phyloP scores from a whole-genome alignment of 441 rosid species.

The Macaranga tanarius region DNA sequence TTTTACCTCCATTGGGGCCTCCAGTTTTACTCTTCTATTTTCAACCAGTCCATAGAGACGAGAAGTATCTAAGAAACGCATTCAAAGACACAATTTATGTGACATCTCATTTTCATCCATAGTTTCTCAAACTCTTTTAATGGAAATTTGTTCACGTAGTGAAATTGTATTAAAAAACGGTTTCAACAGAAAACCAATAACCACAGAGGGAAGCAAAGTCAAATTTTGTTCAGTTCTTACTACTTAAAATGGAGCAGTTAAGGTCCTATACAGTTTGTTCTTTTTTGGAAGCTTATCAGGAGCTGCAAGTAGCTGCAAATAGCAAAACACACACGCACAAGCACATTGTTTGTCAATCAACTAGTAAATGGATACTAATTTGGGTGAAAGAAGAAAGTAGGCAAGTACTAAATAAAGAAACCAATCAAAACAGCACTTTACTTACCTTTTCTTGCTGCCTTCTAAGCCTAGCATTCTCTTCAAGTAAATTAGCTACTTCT shows the following conservation, averaged over 20 bases:
- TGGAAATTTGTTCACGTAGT: neutral
- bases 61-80: neutral
- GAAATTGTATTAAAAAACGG: neutral
- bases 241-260: conserved; percentile 48
- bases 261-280: conserved; percentile 36
- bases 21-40: neutral
- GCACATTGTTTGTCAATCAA: neutral
- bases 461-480: conserved; percentile 63
- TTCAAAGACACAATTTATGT: too few relatives aligned
- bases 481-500: conserved; percentile 45
- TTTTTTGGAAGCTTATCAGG: conserved; percentile 35
- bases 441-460: conserved; percentile 55
- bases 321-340: neutral
- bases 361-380: too few relatives aligned
- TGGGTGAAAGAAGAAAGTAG: neutral
- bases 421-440: neutral
- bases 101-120: neutral
- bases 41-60: neutral
- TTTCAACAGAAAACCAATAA: neutral
- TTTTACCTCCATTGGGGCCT: too few relatives aligned
- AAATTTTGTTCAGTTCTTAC: neutral
- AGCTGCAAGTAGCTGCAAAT: conserved; percentile 32
- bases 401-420: conserved; percentile 4
- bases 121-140: neutral
- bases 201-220: neutral